A percentile compares a stretch with the other conserved stretches of the same genome.
Conservation (phyloP, 2,329 filamentous ascomycete species). For the Chaetomiaceae sp. region DNA sequence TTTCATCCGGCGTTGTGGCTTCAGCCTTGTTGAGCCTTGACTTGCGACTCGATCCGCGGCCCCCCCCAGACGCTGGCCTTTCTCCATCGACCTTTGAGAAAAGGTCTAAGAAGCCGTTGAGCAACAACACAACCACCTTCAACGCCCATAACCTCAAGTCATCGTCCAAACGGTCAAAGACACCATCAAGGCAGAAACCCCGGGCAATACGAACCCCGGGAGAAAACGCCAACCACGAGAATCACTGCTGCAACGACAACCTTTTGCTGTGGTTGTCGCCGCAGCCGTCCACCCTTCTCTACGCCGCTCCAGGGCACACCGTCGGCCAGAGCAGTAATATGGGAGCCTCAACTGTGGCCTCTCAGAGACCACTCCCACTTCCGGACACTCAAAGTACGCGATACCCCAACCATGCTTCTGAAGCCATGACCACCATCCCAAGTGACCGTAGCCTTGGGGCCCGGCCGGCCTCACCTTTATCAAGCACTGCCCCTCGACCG, state of each 20-base stretch:
- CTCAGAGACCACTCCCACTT: constrained; percentile 62
- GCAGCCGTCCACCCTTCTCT: background rate
- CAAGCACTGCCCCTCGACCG: constrained; percentile 24
- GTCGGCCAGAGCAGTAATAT: constrained; percentile 7
- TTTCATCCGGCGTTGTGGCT: constrained; percentile 15
- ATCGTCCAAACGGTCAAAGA: background rate
- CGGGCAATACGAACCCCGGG: background rate
- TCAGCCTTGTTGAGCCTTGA: constrained; percentile 13
- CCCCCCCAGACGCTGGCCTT: background rate
- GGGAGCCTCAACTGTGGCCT: constrained; percentile 54
- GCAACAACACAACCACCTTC: background rate
- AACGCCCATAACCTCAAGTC: background rate
- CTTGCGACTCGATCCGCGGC: background rate
- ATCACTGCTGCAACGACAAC: background rate
- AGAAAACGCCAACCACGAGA: background rate
- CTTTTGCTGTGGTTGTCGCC: background rate
- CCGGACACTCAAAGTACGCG: constrained; percentile 49
- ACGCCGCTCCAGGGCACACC: background rate
- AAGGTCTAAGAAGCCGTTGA: background rate
- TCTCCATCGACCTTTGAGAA: background rate
- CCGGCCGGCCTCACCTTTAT: constrained; percentile 23
- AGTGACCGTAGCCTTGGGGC: constrained; percentile 11
- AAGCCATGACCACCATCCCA: constrained; percentile 17
- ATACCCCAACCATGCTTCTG: constrained; percentile 30
- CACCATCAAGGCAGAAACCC: too few relatives aligned